A percentile compares a stretch with the other conserved stretches of the same genome.
Evolutionary conservation across 78 protist species (phyloP).

Genomic region (Guillardia theta): DNA sequence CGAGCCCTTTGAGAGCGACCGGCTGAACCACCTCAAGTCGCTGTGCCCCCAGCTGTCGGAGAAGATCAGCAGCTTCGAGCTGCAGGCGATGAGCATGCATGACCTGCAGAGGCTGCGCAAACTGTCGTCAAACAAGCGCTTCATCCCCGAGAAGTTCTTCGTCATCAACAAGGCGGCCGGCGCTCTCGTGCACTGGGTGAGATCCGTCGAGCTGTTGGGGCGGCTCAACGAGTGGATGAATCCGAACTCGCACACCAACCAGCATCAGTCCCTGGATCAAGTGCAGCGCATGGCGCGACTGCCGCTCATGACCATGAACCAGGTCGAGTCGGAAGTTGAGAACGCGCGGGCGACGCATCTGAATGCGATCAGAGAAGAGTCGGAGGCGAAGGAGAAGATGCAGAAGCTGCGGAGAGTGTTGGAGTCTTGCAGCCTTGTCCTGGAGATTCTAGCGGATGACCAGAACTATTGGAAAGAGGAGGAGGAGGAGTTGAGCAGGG

Average conservation of each 20-base stretch:
- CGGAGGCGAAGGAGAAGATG: too few species aligned
- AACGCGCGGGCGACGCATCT: too few species aligned
- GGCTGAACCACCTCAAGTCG: too few species aligned
- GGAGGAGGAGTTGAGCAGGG: too few species aligned
- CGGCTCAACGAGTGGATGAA: background rate
- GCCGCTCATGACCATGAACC: background rate
- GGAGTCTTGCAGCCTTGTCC: too few species aligned
- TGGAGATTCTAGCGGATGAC: too few species aligned
- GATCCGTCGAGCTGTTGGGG: background rate
- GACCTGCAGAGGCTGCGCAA: background rate
- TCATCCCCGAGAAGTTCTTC: background rate
- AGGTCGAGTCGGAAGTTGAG: background rate
- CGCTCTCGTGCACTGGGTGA: background rate
- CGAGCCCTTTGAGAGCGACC: too few species aligned
- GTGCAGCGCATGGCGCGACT: background rate
- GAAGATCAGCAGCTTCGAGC: background rate
- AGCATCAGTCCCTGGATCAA: background rate
- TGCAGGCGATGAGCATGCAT: background rate
- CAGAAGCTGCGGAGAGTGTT: too few species aligned
- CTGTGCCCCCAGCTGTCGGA: too few species aligned
- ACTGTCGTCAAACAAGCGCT: background rate
- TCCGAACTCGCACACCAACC: background rate
- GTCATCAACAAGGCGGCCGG: background rate
- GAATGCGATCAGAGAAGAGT: too few species aligned
- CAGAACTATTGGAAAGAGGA: too few species aligned